These are phyloP conservation scores for Byssoonygena ceratinophila DNA, from an alignment of 2,329 filamentous ascomycete species.

Conservation along the genomic window DNA sequence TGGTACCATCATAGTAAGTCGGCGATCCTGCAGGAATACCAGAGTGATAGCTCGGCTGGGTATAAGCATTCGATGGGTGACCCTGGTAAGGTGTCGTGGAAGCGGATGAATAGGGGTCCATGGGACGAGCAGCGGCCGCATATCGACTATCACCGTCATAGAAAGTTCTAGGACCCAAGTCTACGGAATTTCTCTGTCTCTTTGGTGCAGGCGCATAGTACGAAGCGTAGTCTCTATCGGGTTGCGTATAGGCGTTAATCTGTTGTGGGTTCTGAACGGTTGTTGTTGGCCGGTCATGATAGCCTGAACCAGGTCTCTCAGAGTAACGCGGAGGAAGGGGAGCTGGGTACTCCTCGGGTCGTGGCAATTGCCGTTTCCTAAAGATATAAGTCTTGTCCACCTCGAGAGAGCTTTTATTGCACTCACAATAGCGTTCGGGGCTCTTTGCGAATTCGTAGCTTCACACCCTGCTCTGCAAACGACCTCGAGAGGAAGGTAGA, in stretches of 20 bases:
- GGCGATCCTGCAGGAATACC: background rate
- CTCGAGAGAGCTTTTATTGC: background rate
- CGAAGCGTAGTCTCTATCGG: constrained; percentile 4
- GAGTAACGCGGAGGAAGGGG: constrained; percentile 5
- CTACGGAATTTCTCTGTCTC: background rate
- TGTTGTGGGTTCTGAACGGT: background rate
- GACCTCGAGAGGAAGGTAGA: constrained; percentile 71
- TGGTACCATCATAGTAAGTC: background rate
- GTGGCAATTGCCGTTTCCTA: constrained; percentile 33
- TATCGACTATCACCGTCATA: constrained; percentile 4
- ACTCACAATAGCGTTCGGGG: constrained; percentile 46
- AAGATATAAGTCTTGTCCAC: constrained; percentile 16
- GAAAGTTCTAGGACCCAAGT: background rate
- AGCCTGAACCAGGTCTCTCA: constrained; percentile 3
- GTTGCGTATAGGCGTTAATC: background rate
- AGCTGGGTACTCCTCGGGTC: constrained; percentile 31
- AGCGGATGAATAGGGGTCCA: background rate
- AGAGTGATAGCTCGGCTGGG: background rate
- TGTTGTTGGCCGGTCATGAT: background rate
- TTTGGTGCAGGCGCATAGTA: constrained; percentile 6
- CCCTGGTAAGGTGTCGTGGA: background rate
- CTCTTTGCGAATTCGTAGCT: constrained; percentile 72
- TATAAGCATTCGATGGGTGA: background rate
- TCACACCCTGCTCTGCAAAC: constrained; percentile 79
- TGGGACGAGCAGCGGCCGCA: background rate